Evolutionary conservation across 257 asterid species (phyloP), one percentile per base, ranked within the genome.

Genomic region (Solanum etuberosum): DNA sequence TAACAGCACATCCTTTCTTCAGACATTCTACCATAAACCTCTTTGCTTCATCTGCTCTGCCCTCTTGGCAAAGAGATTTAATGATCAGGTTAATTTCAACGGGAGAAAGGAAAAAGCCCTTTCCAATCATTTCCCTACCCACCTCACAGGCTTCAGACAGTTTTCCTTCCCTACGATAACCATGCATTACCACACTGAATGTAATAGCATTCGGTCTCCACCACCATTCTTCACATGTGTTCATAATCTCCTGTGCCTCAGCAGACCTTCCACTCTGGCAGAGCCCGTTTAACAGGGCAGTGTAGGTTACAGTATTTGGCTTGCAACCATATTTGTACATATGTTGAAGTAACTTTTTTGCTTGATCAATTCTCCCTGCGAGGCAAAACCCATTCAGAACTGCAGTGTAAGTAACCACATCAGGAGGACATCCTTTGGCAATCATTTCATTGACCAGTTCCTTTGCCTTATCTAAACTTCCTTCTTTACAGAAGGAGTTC

Each of bases 381-480:
- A 86, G 88, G 86, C 98, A 94, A 89, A 92, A 96, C 35, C 98
- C 99, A 87, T 93, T 90, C 85, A 97, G 87, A 85, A 95, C 92
- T 83, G 98, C 90, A 73, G 98, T 97, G 80, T 97, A 97, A 4
- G 99, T 97, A 90, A 97, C 98, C 32, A 97, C 99, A 91, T 97
- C 99, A 51, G 99, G 98, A 71, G 15, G 72, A 89, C 97, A 92
- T 83, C 94, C 95, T 85, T 97, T 97, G 25, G 85, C 85, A 90
- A 93, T 83, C 99, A 95, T 97, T 87, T 95, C 94, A 86, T 94
- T 94, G 12, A 97, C 95, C 40, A 97, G 87, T 38, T 92, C 97
- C 90, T 94, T 95, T 37, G 98, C 98, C 87, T 86, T 91, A 81
- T 93, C 96, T 85, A 95, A 86, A 84, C 81, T 92, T 38, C 98